Conservation (phyloP, 2,329 filamentous ascomycete genomes). For the Ascochyta koolunga region DNA sequence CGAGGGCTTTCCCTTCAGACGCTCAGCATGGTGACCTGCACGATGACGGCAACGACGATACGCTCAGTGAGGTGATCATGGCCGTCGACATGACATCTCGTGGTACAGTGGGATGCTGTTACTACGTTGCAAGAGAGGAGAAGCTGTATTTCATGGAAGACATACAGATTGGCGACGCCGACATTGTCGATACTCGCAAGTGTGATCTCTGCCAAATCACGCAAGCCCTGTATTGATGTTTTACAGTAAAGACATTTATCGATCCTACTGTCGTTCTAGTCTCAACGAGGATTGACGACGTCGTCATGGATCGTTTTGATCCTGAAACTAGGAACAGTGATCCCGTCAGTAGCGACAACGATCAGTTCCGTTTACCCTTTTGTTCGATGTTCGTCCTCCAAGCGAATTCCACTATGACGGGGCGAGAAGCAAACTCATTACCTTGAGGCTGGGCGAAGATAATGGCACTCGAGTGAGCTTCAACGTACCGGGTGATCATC, state of each 20-base stretch:
- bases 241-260: conserved; percentile 64
- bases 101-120: conserved; percentile 79
- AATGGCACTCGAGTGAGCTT: conserved; percentile 60
- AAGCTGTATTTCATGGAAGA: conserved; percentile 80
- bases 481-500: conserved; percentile 65
- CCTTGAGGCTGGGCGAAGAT: conserved; percentile 60
- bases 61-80: conserved; percentile 74
- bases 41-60: conserved; percentile 54
- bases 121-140: conserved; percentile 75
- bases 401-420: conserved; percentile 73
- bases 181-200: conserved; percentile 59
- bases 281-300: conserved; percentile 62
- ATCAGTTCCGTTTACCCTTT: conserved; percentile 63
- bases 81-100: conserved; percentile 76
- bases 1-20: conserved; percentile 9
- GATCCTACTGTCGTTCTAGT: conserved; percentile 66
- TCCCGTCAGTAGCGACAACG: conserved; percentile 42
- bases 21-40: not conserved
- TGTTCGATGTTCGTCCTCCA: conserved; percentile 71
- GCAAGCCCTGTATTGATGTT: not conserved
- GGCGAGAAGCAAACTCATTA: conserved; percentile 70
- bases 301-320: conserved; percentile 53
- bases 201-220: not conserved
- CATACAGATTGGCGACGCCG: conserved; percentile 69
- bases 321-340: conserved; percentile 47